Percentiles rank a stretch among this genome's conserved stretches.
Evolutionary conservation across 768 basidiomycete species (phyloP).

Genomic region (Albatrellus ellisii): DNA sequence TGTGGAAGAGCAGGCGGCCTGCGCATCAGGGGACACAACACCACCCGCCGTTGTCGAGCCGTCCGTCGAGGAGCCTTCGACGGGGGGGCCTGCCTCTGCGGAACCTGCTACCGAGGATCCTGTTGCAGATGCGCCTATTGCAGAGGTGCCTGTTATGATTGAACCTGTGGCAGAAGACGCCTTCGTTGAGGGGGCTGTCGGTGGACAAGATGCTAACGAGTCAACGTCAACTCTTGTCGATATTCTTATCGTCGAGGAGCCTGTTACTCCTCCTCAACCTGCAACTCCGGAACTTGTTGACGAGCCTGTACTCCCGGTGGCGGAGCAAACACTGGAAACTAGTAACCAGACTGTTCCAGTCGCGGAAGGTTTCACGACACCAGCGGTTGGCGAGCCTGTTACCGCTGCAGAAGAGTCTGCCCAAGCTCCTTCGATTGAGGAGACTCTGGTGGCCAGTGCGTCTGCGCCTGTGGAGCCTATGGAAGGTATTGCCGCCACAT

Average conservation of each 20-base stretch:
- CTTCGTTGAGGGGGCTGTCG: neutral
- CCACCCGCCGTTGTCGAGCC: neutral
- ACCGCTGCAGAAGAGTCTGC: neutral
- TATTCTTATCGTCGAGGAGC: neutral
- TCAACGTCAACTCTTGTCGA: neutral
- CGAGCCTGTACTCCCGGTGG: neutral
- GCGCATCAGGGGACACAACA: too few relatives aligned
- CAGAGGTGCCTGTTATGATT: neutral
- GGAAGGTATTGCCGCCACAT: too few relatives aligned
- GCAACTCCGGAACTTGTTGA: neutral
- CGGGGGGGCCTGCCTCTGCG: neutral
- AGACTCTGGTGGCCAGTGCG: conserved; percentile 3
- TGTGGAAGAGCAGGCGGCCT: too few relatives aligned
- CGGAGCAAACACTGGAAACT: neutral
- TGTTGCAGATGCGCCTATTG: neutral
- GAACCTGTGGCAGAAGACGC: too few relatives aligned
- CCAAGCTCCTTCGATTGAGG: neutral
- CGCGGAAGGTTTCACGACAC: neutral
- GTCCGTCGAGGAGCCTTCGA: neutral
- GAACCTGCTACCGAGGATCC: neutral
- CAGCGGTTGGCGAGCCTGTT: neutral
- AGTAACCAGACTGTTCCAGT: neutral
- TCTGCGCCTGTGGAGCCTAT: conserved; percentile 2
- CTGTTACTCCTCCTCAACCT: neutral
- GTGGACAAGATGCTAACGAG: neutral